Base-by-base conservation (phyloP, 176 grass and related monocot genomes). In the Pharus latifolius region DNA sequence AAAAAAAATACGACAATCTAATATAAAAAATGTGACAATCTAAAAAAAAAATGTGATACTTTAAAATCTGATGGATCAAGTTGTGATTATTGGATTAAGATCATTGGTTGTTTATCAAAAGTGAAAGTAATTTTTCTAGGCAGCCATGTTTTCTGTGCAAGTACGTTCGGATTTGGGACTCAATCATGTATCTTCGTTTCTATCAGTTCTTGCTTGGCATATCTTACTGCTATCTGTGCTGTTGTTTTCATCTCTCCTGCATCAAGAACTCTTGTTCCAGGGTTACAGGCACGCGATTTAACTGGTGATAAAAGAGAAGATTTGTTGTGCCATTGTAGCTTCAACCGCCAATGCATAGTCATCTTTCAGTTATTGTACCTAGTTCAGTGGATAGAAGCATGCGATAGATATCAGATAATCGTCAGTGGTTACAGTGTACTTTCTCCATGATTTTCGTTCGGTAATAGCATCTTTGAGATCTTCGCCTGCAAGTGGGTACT, bases 271-370 rank as follows among this genome's bases (percentile, higher is more conserved):
- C 29, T 29, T 49, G 26, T 32, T n/a, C 10, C 65, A 34, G 27
- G 17, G 15, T 32, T 47, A 26, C 43, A 19, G n/a, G 17, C 19
- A 43, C 2, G 22, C n/a, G 42, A 11, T 18, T 6, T 48, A 15
- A 49, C 63, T 38, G 31, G 12, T 52, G 22, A 6, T 25, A 52
- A 77, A 30, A 28, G 63, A 60, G 34, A 57, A 59, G 52, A 49
- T 78, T 15, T 29, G 31, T 8, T n/a, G 28, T 10, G 52, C 15
- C 16, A 22, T 23, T 23, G 22, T 10, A 25, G 32, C n/a, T 49
- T 69, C 75, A 22, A 18, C 26, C 17, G 52, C 69, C 49, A n/a
- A n/a, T n/a, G n/a, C n/a, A n/a, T 82, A 47, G 72, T 69, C 72
- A 62, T 35, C 29, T 20, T 48, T 12, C 26, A 61, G 72, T 20